Evolutionary conservation across 2,329 filamentous ascomycete species (phyloP), one percentile per base, ranked within the genome.

Genomic region (Epichloe brachyelytri): DNA sequence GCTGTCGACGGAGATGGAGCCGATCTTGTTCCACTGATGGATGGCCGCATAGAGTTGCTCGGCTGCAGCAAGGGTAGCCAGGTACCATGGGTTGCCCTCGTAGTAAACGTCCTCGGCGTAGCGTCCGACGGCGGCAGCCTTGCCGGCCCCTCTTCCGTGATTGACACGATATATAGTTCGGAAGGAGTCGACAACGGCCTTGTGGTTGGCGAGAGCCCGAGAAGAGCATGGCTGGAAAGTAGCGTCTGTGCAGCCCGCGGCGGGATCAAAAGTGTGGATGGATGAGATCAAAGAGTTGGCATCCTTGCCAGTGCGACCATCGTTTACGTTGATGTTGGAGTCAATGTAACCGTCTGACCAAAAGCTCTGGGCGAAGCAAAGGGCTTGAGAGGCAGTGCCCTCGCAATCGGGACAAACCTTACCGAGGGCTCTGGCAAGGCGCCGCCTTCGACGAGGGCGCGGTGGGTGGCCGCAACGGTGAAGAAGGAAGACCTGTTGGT

Each of bases 161-260:
- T 93, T 93, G 67, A 91, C 73, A 14, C 66, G 61, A 64, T 90
- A 90, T 41, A 22, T 82, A 52, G 84, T 70, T 20, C 87, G 80
- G 74, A 93, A 91, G 0, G 85, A 82, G 63, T 91, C 85, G 0
- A 82, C 80, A 4, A 87, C 77, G 2, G 74, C 76, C 67, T 90
- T 90, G 68, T 88, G 85, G 62, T 88, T 93, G 19, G 85, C 77
- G 33, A 93, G 73, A 2, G 83, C 80, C 51, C 70, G 72, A 54
- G 80, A 71, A 30, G 82, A 86, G 69, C 85, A 90, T 10, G 87
- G 86, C 66, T 90, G 86, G 71, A 90, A 90, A 3, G 85, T 88
- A 3, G 72, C 70, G 46, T 79, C 76, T 59, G 87, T 82, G 58
- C 86, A 89, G 33, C 72, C 74, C 1, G 78, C 77, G 6, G 71